Conservation (phyloP, 148 eudicot species). For the Nepenthes gracilis region DNA sequence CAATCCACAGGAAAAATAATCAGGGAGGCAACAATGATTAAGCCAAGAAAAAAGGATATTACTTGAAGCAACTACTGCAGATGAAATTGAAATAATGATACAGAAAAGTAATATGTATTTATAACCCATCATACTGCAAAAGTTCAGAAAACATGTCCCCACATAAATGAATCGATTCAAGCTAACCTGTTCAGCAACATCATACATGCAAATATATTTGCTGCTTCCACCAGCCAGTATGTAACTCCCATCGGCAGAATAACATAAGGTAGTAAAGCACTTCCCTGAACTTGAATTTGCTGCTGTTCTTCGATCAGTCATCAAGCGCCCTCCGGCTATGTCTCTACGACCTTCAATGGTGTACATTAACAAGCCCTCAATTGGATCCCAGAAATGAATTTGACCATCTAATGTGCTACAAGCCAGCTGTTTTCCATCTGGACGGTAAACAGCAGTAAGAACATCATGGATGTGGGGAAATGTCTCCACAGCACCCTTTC, state of each 20-base stretch:
- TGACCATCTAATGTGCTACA: conserved; percentile 88
- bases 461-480: conserved; percentile 92
- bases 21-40: too few species aligned
- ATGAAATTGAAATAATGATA: too few species aligned
- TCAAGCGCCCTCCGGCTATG: conserved; percentile 87
- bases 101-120: background rate
- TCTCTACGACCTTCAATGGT: conserved; percentile 97
- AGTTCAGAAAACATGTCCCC: background rate
- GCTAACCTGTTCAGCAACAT: conserved; percentile 93
- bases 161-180: background rate
- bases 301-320: conserved; percentile 92
- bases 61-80: too few species aligned
- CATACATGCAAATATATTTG: conserved; percentile 95
- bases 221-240: conserved; percentile 96
- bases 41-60: too few species aligned
- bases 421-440: conserved; percentile 97
- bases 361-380: conserved; percentile 67
- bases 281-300: conserved; percentile 86
- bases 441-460: conserved; percentile 90
- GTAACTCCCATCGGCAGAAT: conserved; percentile 97
- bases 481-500: conserved; percentile 88
- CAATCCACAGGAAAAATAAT: too few species aligned
- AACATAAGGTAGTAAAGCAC: conserved; percentile 81
- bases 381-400: conserved; percentile 95
- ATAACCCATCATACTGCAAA: background rate